Evolutionary conservation across 768 basidiomycete genomes (phyloP).

Genomic region (Candolleomyces eurysporus): DNA sequence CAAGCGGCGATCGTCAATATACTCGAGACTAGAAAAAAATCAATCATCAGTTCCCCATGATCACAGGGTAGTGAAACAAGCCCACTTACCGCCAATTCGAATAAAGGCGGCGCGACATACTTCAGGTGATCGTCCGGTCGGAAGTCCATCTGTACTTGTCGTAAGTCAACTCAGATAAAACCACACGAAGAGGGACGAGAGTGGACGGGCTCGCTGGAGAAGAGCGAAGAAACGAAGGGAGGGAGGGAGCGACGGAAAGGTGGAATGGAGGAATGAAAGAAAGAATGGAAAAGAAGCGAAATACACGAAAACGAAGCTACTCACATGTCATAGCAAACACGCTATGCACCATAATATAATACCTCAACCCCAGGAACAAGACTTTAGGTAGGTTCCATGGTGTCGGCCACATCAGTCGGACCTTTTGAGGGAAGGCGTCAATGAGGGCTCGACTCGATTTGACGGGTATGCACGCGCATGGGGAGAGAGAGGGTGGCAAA

Average conservation of each 20-base stretch:
- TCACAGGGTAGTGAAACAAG: background rate
- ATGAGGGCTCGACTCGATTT: no score
- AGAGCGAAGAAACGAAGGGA: no score
- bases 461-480: no score
- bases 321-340: background rate
- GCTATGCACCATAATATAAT: background rate
- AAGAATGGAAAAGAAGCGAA: no score
- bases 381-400: background rate
- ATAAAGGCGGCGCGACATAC: background rate
- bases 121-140: background rate
- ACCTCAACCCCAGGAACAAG: background rate
- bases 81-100: background rate
- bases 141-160: background rate
- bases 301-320: background rate
- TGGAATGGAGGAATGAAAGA: no score
- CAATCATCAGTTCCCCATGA: background rate
- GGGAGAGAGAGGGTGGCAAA: no score
- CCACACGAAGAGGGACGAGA: no score
- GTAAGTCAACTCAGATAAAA: background rate
- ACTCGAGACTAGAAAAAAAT: background rate
- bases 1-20: background rate
- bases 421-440: background rate
- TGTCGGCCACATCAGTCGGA: slow-evolving; percentile 1
- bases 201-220: no score
- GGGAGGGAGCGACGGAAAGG: no score